Percentiles rank a stretch among this genome's conserved stretches.
These are phyloP conservation scores for Oidium heveae DNA, from an alignment of 2,329 filamentous ascomycete genomes.

Conservation along the genomic window DNA sequence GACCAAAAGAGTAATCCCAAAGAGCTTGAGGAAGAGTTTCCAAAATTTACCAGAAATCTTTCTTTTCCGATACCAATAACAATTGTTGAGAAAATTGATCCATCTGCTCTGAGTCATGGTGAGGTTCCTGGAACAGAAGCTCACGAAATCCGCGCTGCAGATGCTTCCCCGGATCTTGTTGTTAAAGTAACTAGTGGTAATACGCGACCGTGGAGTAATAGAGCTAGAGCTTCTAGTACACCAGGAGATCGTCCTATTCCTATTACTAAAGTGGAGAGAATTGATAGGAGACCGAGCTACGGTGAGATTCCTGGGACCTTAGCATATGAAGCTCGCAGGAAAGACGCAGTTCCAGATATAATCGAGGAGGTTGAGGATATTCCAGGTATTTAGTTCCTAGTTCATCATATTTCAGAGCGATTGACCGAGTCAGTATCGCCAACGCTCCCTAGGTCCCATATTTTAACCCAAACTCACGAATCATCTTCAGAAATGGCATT, in stretches of 20 bases:
- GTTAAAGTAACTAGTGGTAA: slow-evolving; percentile 14
- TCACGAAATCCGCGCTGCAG: slow-evolving; percentile 26
- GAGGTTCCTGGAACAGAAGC: slow-evolving; percentile 35
- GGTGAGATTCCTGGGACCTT: slow-evolving; percentile 35
- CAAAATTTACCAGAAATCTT: not conserved
- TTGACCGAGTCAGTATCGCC: slow-evolving; percentile 36
- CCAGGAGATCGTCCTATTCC: slow-evolving; percentile 23
- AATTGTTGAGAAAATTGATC: slow-evolving; percentile 29
- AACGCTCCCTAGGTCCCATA: slow-evolving; percentile 24
- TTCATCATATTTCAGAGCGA: slow-evolving; percentile 19
- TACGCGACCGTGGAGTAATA: slow-evolving; percentile 7
- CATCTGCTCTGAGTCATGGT: slow-evolving; percentile 27
- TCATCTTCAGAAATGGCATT: slow-evolving; percentile 12
- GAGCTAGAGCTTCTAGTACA: slow-evolving; percentile 11
- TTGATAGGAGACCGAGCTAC: slow-evolving; percentile 27
- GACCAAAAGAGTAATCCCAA: too few species aligned
- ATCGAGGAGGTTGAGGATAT: slow-evolving; percentile 23
- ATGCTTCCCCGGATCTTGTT: slow-evolving; percentile 36
- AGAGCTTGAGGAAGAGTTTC: too few species aligned
- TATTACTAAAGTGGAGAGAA: slow-evolving; percentile 29
- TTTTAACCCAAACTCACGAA: slow-evolving; percentile 17
- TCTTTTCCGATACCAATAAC: slow-evolving; percentile 26
- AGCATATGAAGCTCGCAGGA: slow-evolving; percentile 27
- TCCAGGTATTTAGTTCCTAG: slow-evolving; percentile 26
- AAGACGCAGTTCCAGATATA: slow-evolving; percentile 33